Conservation (phyloP, 371 early-diverging fungal species). For the Mortierella sp. region DNA sequence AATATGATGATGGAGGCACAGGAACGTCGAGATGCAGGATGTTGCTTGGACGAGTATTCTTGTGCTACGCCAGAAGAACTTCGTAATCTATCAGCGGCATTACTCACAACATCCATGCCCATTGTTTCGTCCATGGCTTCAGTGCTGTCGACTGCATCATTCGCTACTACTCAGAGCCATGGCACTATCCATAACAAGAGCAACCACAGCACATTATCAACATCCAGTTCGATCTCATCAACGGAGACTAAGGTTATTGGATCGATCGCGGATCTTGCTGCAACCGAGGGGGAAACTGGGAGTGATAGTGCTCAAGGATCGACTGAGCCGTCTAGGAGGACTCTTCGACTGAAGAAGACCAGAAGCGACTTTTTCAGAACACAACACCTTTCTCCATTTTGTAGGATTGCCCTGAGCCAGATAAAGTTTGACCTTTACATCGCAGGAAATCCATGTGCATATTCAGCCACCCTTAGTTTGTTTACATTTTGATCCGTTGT, state of each 20-base stretch:
- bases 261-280: slow-evolving; percentile 10
- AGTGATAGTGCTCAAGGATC: not conserved
- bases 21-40: slow-evolving; percentile 40
- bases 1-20: slow-evolving; percentile 49
- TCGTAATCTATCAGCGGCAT: slow-evolving; percentile 15
- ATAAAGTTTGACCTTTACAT: too few relatives aligned
- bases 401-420: too few relatives aligned
- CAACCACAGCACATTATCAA: not conserved
- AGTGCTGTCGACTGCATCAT: not conserved
- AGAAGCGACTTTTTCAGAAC: slow-evolving; percentile 52
- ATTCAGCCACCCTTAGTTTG: too few relatives aligned
- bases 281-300: not conserved
- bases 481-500: too few relatives aligned
- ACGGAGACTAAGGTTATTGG: slow-evolving; percentile 15
- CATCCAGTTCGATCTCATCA: slow-evolving; percentile 12
- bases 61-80: slow-evolving; percentile 33
- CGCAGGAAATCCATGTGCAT: too few relatives aligned
- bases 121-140: slow-evolving; percentile 24
- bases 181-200: not conserved
- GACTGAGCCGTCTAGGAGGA: slow-evolving; percentile 7
- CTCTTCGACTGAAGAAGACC: slow-evolving; percentile 39
- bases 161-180: not conserved
- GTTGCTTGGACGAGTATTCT: slow-evolving; percentile 45
- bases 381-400: slow-evolving; percentile 48
- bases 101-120: slow-evolving; percentile 23